These are phyloP conservation scores for Mayamaea pseudoterrestris DNA, from an alignment of 108 stramenopile species.

Conservation along the genomic window DNA sequence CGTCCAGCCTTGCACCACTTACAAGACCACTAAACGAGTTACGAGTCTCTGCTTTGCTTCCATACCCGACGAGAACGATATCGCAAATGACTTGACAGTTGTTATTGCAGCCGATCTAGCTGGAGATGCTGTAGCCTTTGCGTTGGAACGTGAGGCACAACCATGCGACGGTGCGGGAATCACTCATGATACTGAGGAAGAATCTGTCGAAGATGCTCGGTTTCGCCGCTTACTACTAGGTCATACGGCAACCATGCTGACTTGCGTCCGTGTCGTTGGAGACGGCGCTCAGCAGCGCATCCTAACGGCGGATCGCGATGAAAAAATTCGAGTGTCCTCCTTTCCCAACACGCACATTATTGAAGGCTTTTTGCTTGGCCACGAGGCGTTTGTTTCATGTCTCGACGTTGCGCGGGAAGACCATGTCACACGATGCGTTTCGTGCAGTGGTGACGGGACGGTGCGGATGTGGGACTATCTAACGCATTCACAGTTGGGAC, in stretches of 20 bases:
- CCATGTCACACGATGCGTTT: constrained; percentile 7
- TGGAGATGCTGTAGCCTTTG: constrained; percentile 65
- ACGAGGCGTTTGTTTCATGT: constrained; percentile 50
- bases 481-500: constrained; percentile 18
- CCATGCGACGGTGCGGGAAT: background rate
- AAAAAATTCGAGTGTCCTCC: constrained; percentile 63
- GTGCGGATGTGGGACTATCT: constrained; percentile 59
- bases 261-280: constrained; percentile 17
- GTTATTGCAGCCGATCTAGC: constrained; percentile 61
- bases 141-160: constrained; percentile 18
- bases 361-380: constrained; percentile 67
- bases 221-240: constrained; percentile 43
- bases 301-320: constrained; percentile 75
- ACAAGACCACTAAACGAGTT: background rate
- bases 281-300: constrained; percentile 12
- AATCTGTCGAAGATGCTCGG: constrained; percentile 3
- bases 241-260: constrained; percentile 84
- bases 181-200: background rate
- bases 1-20: no score
- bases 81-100: constrained; percentile 6
- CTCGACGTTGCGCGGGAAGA: no score
- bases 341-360: constrained; percentile 58
- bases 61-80: background rate
- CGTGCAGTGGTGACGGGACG: constrained; percentile 58
- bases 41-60: background rate